These are phyloP conservation scores for Neolecta irregularis DNA, from an alignment of 1,139 yeast species.

Conservation along the genomic window DNA sequence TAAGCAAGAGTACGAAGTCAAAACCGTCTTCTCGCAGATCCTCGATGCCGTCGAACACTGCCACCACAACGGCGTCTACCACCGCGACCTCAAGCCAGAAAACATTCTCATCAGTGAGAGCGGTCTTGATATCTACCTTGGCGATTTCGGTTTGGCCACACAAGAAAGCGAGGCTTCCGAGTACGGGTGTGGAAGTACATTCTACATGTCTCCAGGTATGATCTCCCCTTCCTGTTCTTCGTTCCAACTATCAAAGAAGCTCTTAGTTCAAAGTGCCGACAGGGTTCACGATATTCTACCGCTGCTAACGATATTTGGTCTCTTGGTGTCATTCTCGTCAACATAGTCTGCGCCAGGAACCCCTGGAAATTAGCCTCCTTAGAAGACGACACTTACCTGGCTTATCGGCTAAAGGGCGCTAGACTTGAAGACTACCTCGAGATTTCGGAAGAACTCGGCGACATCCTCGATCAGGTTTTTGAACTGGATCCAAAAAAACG, in stretches of 20 bases:
- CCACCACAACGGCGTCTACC: slow-evolving; percentile 51
- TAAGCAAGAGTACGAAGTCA: slow-evolving; percentile 40
- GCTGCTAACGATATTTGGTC: slow-evolving; percentile 81
- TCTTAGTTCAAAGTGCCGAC: slow-evolving; percentile 10
- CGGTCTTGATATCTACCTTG: slow-evolving; percentile 46
- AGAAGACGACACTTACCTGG: slow-evolving; percentile 40
- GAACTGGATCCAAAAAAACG: slow-evolving; percentile 50
- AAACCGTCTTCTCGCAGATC: slow-evolving; percentile 58
- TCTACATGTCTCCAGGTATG: slow-evolving; percentile 76
- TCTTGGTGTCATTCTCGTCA: slow-evolving; percentile 63
- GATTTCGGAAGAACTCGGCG: slow-evolving; percentile 44
- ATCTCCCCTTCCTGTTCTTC: not conserved
- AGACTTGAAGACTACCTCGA: slow-evolving; percentile 51
- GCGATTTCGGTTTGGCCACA: slow-evolving; percentile 79
- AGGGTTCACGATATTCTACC: slow-evolving; percentile 28
- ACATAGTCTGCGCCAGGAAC: slow-evolving; percentile 67
- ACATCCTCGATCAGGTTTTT: slow-evolving; percentile 40
- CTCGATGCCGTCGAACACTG: slow-evolving; percentile 60
- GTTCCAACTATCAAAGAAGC: not conserved
- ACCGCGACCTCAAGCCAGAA: slow-evolving; percentile 87
- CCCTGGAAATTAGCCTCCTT: slow-evolving; percentile 81
- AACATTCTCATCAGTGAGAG: slow-evolving; percentile 55
- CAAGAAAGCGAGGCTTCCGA: slow-evolving; percentile 46
- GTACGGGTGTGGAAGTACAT: slow-evolving; percentile 72
- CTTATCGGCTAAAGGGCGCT: slow-evolving; percentile 35